These are phyloP conservation scores for Eucommia ulmoides DNA, from an alignment of 257 asterid genomes.

Conservation along the genomic window DNA sequence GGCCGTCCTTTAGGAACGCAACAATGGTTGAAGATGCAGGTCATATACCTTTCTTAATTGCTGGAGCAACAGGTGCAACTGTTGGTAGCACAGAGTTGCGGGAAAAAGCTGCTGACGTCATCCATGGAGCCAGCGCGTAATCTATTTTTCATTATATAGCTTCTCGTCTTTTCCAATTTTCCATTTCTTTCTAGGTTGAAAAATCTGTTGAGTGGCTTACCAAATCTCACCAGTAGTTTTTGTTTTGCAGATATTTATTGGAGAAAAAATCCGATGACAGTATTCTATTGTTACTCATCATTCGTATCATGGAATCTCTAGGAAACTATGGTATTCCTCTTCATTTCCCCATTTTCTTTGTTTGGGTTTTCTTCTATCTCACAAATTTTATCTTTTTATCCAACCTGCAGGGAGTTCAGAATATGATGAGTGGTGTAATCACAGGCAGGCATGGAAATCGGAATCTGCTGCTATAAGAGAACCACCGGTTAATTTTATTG, in stretches of 20 bases:
- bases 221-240: slow-evolving; percentile 14
- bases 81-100: slow-evolving; percentile 86
- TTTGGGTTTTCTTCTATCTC: no score
- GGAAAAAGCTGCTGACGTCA: slow-evolving; percentile 70
- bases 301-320: slow-evolving; percentile 84
- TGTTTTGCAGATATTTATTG: slow-evolving; percentile 62
- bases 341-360: slow-evolving; percentile 6
- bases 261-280: slow-evolving; percentile 96
- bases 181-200: slow-evolving; percentile 2
- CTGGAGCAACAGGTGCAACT: slow-evolving; percentile 91
- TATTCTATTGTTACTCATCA: slow-evolving; percentile 75
- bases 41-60: slow-evolving; percentile 51
- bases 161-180: slow-evolving; percentile 12
- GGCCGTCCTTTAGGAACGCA: slow-evolving; percentile 61
- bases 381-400: no score
- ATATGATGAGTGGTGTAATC: slow-evolving; percentile 95
- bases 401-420: slow-evolving; percentile 73
- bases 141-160: slow-evolving; percentile 5
- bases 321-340: slow-evolving; percentile 72
- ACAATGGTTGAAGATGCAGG: slow-evolving; percentile 58
- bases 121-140: slow-evolving; percentile 86
- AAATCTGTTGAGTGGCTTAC: slow-evolving; percentile 16
- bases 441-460: slow-evolving; percentile 89
- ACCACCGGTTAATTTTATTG: slow-evolving; percentile 79
- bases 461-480: slow-evolving; percentile 88